A percentile compares a stretch with the other conserved stretches of the same genome.
Conservation (phyloP, 2,329 filamentous ascomycete genomes). For the Aspergillus hiratsukae region DNA sequence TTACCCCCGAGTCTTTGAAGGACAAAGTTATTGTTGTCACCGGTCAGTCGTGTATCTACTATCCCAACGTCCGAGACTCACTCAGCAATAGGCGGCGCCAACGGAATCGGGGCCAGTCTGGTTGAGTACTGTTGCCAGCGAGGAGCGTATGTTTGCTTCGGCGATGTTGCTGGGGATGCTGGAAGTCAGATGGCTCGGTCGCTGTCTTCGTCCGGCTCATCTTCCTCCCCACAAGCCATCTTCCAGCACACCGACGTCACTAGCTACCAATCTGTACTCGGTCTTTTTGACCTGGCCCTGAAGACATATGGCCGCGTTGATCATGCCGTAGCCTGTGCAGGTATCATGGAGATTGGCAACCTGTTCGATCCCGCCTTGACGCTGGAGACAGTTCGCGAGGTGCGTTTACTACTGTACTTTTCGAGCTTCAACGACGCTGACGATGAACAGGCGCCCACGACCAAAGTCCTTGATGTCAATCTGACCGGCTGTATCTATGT, state of each 20-base stretch:
- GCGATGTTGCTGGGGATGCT: conserved; percentile 36
- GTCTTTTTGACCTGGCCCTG: conserved; percentile 45
- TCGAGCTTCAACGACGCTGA: background rate
- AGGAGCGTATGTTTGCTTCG: conserved; percentile 43
- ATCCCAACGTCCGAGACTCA: background rate
- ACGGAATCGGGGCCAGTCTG: conserved; percentile 43
- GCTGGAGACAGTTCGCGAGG: conserved; percentile 41
- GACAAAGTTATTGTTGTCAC: conserved; percentile 2
- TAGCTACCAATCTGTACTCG: conserved; percentile 43
- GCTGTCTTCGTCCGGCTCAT: conserved; percentile 13
- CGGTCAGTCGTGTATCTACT: background rate
- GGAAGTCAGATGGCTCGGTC: conserved; percentile 20
- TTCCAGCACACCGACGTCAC: conserved; percentile 46
- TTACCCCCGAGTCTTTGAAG: background rate
- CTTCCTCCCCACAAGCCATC: conserved; percentile 19
- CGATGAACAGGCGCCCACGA: conserved; percentile 17
- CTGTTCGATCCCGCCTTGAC: conserved; percentile 45
- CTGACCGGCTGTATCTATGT: conserved; percentile 46
- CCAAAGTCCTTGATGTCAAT: conserved; percentile 46
- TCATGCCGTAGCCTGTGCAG: conserved; percentile 47
- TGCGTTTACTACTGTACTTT: conserved; percentile 11
- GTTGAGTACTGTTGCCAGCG: conserved; percentile 36
- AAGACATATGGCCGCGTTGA: conserved; percentile 46
- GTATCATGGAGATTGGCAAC: conserved; percentile 41
- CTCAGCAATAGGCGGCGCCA: conserved; percentile 34